Evolutionary conservation across 1,284 basidiomycete species (phyloP).

Genomic region (Cutaneotrichosporon sp.): DNA sequence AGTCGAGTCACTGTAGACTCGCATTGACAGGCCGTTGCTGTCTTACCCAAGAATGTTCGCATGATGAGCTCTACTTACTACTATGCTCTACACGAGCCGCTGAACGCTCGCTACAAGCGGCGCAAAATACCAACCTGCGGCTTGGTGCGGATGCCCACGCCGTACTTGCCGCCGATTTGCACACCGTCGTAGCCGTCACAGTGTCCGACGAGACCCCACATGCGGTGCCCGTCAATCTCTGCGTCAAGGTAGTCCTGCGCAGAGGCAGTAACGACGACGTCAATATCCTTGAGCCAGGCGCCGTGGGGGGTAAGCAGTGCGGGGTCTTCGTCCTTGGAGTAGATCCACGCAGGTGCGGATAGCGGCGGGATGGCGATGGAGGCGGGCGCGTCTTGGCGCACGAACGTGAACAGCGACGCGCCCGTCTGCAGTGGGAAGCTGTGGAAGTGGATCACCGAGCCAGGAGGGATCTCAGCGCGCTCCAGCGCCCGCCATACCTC

Average conservation of each 20-base stretch:
- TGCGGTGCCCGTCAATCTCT: slow-evolving; percentile 1
- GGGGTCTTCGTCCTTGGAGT: slow-evolving; percentile 71
- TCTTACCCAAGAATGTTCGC: too few relatives aligned
- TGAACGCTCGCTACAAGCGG: slow-evolving; percentile 9
- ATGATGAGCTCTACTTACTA: too few relatives aligned
- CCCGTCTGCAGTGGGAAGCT: slow-evolving; percentile 64
- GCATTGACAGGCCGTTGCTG: too few relatives aligned
- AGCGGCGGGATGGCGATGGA: slow-evolving; percentile 14
- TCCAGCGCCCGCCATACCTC: slow-evolving; percentile 65
- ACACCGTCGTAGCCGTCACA: slow-evolving; percentile 20
- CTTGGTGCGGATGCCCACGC: slow-evolving; percentile 1
- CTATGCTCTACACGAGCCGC: too few relatives aligned
- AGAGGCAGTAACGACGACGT: slow-evolving; percentile 37
- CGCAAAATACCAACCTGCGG: slow-evolving; percentile 12
- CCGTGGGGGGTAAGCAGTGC: slow-evolving; percentile 40
- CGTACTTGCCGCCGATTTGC: slow-evolving; percentile 11
- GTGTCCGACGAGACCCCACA: slow-evolving; percentile 24
- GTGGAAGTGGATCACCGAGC: slow-evolving; percentile 36
- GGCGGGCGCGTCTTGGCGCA: slow-evolving; percentile 54
- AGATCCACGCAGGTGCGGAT: slow-evolving; percentile 55
- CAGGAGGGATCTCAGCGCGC: slow-evolving; percentile 24
- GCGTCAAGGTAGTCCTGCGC: slow-evolving; percentile 14
- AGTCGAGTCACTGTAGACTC: too few relatives aligned
- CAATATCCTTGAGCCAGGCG: slow-evolving; percentile 27
- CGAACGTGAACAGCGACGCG: slow-evolving; percentile 79